These are phyloP conservation scores for Brasilioporus rufonigricans DNA, from an alignment of 768 basidiomycete species.

Conservation along the genomic window DNA sequence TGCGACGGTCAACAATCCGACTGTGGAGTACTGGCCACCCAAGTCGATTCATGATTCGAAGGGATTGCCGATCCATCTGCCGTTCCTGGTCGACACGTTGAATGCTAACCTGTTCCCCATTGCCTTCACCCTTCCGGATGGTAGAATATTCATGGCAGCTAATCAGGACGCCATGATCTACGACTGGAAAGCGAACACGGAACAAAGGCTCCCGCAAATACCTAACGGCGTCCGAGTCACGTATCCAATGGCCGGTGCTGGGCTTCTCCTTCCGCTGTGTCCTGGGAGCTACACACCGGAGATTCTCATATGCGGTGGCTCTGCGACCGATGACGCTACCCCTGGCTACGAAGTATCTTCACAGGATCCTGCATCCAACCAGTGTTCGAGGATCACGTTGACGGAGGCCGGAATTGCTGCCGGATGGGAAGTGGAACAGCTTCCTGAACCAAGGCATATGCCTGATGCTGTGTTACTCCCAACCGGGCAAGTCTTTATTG, in stretches of 20 bases:
- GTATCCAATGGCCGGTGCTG: conserved; percentile 80
- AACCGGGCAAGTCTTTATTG: conserved; percentile 67
- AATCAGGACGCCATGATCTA: conserved; percentile 80
- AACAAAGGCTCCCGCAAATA: conserved; percentile 59
- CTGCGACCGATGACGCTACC: conserved; percentile 57
- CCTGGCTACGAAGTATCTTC: conserved; percentile 65
- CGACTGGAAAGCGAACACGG: conserved; percentile 64
- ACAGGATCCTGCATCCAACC: conserved; percentile 67
- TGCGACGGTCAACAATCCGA: conserved; percentile 75
- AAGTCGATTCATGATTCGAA: conserved; percentile 67
- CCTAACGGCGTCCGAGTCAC: conserved; percentile 80
- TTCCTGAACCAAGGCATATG: conserved; percentile 76
- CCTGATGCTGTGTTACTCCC: conserved; percentile 80
- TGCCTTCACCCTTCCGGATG: conserved; percentile 68
- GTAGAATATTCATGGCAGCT: conserved; percentile 71
- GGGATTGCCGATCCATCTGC: conserved; percentile 62
- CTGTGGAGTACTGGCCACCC: conserved; percentile 79
- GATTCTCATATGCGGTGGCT: conserved; percentile 77
- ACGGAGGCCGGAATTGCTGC: conserved; percentile 59
- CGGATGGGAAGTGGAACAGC: conserved; percentile 75
- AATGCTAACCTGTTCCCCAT: conserved; percentile 85
- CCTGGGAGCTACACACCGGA: conserved; percentile 66
- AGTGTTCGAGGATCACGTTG: conserved; percentile 69
- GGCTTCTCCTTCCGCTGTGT: conserved; percentile 67
- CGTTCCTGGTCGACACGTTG: conserved; percentile 67